These are phyloP conservation scores for Acer campestre DNA, from an alignment of 345 rosid species.

Conservation along the genomic window DNA sequence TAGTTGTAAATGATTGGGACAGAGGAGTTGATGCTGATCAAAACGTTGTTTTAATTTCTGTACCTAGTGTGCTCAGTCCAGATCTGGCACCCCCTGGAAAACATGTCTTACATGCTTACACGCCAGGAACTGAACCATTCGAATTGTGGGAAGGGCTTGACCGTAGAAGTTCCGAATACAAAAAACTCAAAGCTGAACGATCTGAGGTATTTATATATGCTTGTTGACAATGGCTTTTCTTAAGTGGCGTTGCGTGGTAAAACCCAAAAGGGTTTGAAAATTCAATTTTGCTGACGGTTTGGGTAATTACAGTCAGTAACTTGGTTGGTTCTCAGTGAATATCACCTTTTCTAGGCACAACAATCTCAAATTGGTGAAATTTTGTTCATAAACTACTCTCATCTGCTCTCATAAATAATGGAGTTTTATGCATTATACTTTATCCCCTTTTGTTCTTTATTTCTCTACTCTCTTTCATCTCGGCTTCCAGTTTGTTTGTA, in stretches of 20 bases:
- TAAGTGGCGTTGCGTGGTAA: neutral
- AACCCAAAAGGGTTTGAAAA: neutral
- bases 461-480: too few species aligned
- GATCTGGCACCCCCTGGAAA: constrained; percentile 86
- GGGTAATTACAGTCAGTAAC: neutral
- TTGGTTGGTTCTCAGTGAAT: neutral
- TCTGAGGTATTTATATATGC: constrained; percentile 60
- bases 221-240: constrained; percentile 9
- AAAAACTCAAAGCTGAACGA: constrained; percentile 73
- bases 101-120: constrained; percentile 82
- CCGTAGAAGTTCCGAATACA: constrained; percentile 68
- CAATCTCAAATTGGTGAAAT: too few species aligned
- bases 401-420: too few species aligned
- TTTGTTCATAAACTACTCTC: too few species aligned
- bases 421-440: too few species aligned
- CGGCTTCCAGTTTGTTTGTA: too few species aligned
- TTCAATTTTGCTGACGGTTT: neutral
- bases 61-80: constrained; percentile 78
- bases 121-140: constrained; percentile 89
- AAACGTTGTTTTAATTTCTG: constrained; percentile 85
- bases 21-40: constrained; percentile 93
- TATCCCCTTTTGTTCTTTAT: too few species aligned
- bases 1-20: constrained; percentile 87
- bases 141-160: constrained; percentile 85
- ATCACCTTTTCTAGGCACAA: too few species aligned